phyloP scores from a whole-genome alignment of 441 rosid genomes.

The Adansonia rubrostipa region DNA sequence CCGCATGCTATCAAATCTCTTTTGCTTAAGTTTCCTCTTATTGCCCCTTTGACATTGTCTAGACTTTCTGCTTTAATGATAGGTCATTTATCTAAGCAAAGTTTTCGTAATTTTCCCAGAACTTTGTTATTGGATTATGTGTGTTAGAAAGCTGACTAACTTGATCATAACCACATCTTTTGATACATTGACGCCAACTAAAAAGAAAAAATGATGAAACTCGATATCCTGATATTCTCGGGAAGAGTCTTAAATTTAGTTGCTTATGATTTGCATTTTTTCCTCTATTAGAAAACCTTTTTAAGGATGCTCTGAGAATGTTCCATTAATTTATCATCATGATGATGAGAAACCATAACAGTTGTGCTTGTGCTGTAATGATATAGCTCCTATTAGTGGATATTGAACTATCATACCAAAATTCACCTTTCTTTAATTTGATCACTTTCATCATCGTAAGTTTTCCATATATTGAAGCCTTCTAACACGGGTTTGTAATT shows the following conservation, averaged over 20 bases:
- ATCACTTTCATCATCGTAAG: not conserved
- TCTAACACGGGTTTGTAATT: conserved; percentile 20
- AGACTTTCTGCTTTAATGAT: not conserved
- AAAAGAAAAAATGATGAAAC: not conserved
- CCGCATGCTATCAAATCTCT: not conserved
- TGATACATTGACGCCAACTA: not conserved
- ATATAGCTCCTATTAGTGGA: not conserved
- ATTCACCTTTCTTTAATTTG: not conserved
- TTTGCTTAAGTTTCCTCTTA: not conserved
- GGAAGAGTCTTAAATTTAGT: not conserved
- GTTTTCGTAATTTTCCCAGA: not conserved
- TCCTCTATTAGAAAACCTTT: not conserved
- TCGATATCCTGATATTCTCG: not conserved
- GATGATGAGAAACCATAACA: not conserved
- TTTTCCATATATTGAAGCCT: not conserved
- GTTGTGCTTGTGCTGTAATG: not conserved
- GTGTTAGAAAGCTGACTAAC: not conserved
- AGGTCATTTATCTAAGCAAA: not conserved
- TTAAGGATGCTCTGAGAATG: not conserved
- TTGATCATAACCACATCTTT: not conserved
- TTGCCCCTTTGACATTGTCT: not conserved
- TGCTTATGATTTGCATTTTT: not conserved
- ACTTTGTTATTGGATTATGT: not conserved
- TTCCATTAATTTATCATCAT: not conserved
- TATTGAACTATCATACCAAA: not conserved